A percentile compares a stretch with the other conserved stretches of the same genome.
phyloP scores from a whole-genome alignment of 768 basidiomycete genomes.

The Trichaptum fuscoviolaceum region DNA sequence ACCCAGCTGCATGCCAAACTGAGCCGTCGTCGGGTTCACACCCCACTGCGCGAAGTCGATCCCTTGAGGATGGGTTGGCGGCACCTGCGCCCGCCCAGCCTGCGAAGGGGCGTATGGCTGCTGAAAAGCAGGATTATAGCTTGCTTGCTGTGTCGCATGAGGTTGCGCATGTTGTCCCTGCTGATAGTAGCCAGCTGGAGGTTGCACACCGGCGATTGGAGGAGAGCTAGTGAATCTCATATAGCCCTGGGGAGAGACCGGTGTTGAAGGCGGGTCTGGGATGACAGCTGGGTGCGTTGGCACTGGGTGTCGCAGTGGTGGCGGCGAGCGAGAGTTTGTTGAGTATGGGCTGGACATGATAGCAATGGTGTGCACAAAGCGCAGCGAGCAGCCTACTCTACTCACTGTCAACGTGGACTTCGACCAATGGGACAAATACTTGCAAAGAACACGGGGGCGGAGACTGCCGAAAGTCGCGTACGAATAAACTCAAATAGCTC shows the following conservation, averaged over 20 bases:
- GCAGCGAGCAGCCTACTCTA: not conserved
- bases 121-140: slow-evolving; percentile 27
- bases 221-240: slow-evolving; percentile 68
- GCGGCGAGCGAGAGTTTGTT: slow-evolving; percentile 49
- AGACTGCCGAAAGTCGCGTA: not conserved
- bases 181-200: slow-evolving; percentile 21
- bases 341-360: not conserved
- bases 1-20: slow-evolving; percentile 95
- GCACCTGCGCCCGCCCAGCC: slow-evolving; percentile 27
- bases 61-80: slow-evolving; percentile 31
- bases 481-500: not conserved
- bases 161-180: slow-evolving; percentile 25
- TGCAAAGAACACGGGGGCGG: not conserved
- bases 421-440: no score
- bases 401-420: slow-evolving; percentile 1
- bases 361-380: not conserved
- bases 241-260: slow-evolving; percentile 68
- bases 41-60: slow-evolving; percentile 71
- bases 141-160: slow-evolving; percentile 42
- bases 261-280: slow-evolving; percentile 75
- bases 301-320: slow-evolving; percentile 81
- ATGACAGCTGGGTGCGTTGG: slow-evolving; percentile 86
- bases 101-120: slow-evolving; percentile 15
- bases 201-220: slow-evolving; percentile 25
- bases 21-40: slow-evolving; percentile 88